Conservation (phyloP, 805 yeast genomes). For the Ogataea angusta region DNA sequence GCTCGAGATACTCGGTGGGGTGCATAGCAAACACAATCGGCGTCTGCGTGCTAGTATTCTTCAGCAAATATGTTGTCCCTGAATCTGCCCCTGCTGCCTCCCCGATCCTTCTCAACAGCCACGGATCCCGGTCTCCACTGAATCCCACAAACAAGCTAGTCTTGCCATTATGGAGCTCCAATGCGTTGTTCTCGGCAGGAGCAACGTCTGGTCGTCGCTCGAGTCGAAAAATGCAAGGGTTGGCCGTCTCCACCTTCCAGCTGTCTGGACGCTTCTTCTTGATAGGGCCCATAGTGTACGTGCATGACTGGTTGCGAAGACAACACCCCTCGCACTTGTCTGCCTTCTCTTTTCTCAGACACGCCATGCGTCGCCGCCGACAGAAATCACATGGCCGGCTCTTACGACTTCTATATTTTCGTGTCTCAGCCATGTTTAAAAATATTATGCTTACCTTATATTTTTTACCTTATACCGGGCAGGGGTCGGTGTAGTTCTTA, state of each 20-base stretch:
- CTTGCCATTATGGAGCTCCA: conserved; percentile 10
- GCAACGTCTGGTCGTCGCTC: background rate
- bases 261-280: background rate
- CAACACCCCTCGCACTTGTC: no score
- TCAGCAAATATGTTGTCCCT: no score
- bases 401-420: background rate
- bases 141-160: no score
- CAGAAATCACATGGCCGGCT: background rate
- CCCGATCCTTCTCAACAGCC: no score
- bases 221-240: background rate
- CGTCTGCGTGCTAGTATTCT: background rate
- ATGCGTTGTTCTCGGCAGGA: conserved; percentile 6
- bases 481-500: no score
- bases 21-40: conserved; percentile 6
- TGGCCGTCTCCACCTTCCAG: background rate
- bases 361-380: background rate
- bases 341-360: background rate
- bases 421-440: no score
- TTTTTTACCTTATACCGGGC: no score
- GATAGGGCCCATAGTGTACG: background rate
- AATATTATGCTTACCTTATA: no score
- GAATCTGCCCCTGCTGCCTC: no score
- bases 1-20: conserved; percentile 11
- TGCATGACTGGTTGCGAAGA: background rate
- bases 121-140: no score